Evolutionary conservation across 495 filamentous ascomycete species (phyloP).

Genomic region (Terfezia claveryi): DNA sequence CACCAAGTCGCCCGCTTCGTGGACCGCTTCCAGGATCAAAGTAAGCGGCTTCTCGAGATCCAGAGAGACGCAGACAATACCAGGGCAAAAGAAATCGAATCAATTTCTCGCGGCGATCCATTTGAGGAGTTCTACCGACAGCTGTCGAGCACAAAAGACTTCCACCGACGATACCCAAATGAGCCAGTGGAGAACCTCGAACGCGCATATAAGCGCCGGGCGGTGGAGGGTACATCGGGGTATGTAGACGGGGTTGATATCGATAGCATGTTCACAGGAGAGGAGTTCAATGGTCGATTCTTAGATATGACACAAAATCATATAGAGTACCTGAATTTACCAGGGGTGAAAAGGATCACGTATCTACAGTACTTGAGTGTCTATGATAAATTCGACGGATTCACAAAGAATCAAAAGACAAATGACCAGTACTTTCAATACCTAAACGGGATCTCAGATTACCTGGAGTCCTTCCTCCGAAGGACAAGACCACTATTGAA

Average conservation of each 20-base stretch:
- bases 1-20: constrained; percentile 81
- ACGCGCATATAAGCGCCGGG: constrained; percentile 57
- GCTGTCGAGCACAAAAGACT: constrained; percentile 54
- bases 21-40: constrained; percentile 65
- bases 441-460: constrained; percentile 51
- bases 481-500: constrained; percentile 65
- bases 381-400: constrained; percentile 62
- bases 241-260: constrained; percentile 30
- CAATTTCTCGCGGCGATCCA: constrained; percentile 66
- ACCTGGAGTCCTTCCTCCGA: constrained; percentile 69
- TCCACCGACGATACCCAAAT: constrained; percentile 78
- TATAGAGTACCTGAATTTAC: constrained; percentile 75
- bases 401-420: constrained; percentile 61
- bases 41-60: constrained; percentile 53
- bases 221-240: constrained; percentile 42
- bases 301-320: constrained; percentile 69
- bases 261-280: constrained; percentile 83
- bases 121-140: constrained; percentile 88
- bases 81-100: constrained; percentile 56
- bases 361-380: constrained; percentile 81
- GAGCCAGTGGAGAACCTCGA: constrained; percentile 91
- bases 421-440: constrained; percentile 84
- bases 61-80: constrained; percentile 58
- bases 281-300: constrained; percentile 77
- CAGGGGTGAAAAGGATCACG: constrained; percentile 53